Evolutionary conservation across 129 eudicot genomes (phyloP).

Genomic region (Mikania micrantha): DNA sequence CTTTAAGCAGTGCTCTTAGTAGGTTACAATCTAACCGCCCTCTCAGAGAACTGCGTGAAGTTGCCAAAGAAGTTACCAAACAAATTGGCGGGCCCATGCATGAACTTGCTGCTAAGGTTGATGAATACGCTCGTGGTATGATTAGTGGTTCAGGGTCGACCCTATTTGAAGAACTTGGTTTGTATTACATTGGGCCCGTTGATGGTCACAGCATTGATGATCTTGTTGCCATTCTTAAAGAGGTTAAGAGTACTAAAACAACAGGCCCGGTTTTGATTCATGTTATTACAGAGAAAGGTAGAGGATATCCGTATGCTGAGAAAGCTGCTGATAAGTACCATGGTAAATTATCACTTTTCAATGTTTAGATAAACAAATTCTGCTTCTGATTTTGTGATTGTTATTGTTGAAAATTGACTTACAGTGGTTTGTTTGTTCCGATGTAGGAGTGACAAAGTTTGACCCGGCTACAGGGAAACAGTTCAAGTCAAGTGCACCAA

Average conservation of each 20-base stretch:
- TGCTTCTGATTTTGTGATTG: background rate
- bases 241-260: conserved; percentile 31
- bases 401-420: background rate
- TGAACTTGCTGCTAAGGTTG: conserved; percentile 42
- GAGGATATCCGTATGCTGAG: conserved; percentile 58
- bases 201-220: conserved; percentile 63
- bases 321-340: conserved; percentile 49
- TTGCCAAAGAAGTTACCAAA: conserved; percentile 81
- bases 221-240: conserved; percentile 36
- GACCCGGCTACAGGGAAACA: conserved; percentile 96
- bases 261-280: conserved; percentile 61
- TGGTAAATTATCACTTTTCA: conserved; percentile 1
- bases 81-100: conserved; percentile 90
- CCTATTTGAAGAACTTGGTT: conserved; percentile 57
- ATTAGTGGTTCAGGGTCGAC: conserved; percentile 22
- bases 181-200: conserved; percentile 60
- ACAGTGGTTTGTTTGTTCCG: background rate
- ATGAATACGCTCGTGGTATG: conserved; percentile 28
- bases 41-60: conserved; percentile 54
- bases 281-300: conserved; percentile 49
- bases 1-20: conserved; percentile 86
- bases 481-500: conserved; percentile 58
- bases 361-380: background rate
- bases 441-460: conserved; percentile 75
- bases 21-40: conserved; percentile 89